Percentiles rank a stretch among this genome's conserved stretches.
These are phyloP conservation scores for Zasmidium angulare DNA, from an alignment of 2,329 filamentous ascomycete species.

Conservation along the genomic window DNA sequence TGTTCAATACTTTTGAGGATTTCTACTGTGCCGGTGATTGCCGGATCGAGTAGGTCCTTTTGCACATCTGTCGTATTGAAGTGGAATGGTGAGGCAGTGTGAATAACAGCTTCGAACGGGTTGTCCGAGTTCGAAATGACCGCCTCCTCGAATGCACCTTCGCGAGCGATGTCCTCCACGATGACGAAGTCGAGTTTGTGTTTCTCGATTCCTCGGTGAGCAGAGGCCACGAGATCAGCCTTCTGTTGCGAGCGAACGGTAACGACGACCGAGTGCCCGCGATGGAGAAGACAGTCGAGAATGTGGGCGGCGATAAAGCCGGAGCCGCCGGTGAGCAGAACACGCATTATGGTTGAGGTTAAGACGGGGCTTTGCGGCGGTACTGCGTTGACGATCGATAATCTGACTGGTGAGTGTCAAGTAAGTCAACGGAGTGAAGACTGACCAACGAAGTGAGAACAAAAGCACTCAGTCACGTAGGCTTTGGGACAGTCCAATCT, in stretches of 20 bases:
- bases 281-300: constrained; percentile 57
- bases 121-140: constrained; percentile 60
- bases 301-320: constrained; percentile 67
- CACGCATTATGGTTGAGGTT: constrained; percentile 25
- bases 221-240: constrained; percentile 59
- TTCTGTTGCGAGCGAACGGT: constrained; percentile 63
- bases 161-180: constrained; percentile 70
- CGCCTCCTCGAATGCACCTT: constrained; percentile 65
- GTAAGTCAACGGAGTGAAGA: too few relatives aligned
- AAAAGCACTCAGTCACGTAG: too few relatives aligned
- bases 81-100: constrained; percentile 74
- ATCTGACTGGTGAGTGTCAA: too few relatives aligned
- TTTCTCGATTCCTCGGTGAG: constrained; percentile 51
- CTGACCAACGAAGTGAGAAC: too few relatives aligned
- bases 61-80: constrained; percentile 73
- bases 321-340: constrained; percentile 52
- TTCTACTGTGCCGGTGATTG: constrained; percentile 63
- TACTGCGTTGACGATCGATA: too few relatives aligned
- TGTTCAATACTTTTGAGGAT: constrained; percentile 63
- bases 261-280: constrained; percentile 60
- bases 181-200: constrained; percentile 64
- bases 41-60: constrained; percentile 61
- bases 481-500: too few relatives aligned
- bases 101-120: constrained; percentile 72
- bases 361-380: background rate